These are phyloP conservation scores for Myriangium duriaei DNA, from an alignment of 2,329 filamentous ascomycete species.

Conservation along the genomic window DNA sequence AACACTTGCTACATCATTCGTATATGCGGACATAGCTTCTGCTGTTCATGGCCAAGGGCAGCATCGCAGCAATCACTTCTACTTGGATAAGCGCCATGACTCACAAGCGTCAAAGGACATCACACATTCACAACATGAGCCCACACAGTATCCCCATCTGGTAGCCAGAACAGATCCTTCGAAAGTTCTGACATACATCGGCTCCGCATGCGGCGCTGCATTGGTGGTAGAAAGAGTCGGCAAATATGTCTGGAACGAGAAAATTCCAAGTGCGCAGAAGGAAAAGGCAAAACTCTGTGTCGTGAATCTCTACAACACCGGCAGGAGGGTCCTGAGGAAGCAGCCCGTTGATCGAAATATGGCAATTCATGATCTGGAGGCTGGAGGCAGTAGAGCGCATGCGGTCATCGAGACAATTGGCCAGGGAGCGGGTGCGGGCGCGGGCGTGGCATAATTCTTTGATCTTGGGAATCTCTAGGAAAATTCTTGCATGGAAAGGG, in stretches of 20 bases:
- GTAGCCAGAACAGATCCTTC: background rate
- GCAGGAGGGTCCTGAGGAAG: background rate
- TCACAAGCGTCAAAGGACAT: background rate
- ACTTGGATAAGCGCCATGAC: too few relatives aligned
- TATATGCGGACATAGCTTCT: background rate
- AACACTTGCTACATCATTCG: background rate
- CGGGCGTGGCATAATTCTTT: too few relatives aligned
- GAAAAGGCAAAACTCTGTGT: background rate
- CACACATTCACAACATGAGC: background rate
- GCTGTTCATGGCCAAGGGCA: background rate
- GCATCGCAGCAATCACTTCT: background rate
- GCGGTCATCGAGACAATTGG: background rate
- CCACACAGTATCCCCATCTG: background rate
- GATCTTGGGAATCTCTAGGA: too few relatives aligned
- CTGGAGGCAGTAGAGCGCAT: background rate
- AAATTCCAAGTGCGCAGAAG: background rate
- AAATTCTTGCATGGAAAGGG: too few relatives aligned
- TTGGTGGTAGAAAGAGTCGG: background rate
- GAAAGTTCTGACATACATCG: background rate
- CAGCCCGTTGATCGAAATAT: background rate
- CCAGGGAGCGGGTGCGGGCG: background rate
- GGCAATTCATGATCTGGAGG: background rate
- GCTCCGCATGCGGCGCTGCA: background rate
- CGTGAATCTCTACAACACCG: background rate
- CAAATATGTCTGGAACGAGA: background rate